Evolutionary conservation across 2,329 filamentous ascomycete genomes (phyloP).

Genomic region (Fusarium sp.): DNA sequence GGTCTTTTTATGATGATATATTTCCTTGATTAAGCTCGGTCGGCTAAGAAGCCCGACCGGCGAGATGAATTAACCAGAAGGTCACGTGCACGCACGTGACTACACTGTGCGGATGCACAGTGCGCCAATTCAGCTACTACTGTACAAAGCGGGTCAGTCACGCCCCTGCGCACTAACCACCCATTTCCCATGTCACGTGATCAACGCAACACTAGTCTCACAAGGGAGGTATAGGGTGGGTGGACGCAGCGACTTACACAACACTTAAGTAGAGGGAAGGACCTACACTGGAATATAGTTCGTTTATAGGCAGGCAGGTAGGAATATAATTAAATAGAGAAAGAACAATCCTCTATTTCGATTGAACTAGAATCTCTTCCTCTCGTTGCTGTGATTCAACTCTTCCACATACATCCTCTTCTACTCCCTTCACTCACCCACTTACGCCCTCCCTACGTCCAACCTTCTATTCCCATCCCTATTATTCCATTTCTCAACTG

Average conservation of each 20-base stretch:
- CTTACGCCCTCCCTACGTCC: not conserved
- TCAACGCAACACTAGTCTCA: too few relatives aligned
- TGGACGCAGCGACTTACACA: not conserved
- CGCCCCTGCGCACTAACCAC: too few relatives aligned
- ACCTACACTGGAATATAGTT: not conserved
- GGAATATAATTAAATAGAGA: not conserved
- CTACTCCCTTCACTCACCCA: not conserved
- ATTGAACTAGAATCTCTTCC: not conserved
- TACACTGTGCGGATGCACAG: too few relatives aligned
- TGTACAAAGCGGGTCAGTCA: too few relatives aligned
- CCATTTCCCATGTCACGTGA: too few relatives aligned
- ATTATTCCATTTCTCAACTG: not conserved
- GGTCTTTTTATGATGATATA: too few relatives aligned
- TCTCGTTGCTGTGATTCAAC: not conserved
- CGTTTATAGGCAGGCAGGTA: not conserved
- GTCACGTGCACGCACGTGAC: too few relatives aligned
- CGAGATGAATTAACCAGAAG: too few relatives aligned
- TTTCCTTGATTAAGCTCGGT: too few relatives aligned
- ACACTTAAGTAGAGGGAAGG: not conserved
- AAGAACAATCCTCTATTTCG: not conserved
- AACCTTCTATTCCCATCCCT: not conserved
- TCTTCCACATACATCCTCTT: not conserved
- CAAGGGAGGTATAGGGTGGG: not conserved
- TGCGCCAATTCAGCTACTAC: too few relatives aligned
- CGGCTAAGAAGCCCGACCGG: too few relatives aligned